Evolutionary conservation across 805 yeast species (phyloP), one percentile per base, ranked within the genome.

Genomic region (Zygoascus bituminiphila): DNA sequence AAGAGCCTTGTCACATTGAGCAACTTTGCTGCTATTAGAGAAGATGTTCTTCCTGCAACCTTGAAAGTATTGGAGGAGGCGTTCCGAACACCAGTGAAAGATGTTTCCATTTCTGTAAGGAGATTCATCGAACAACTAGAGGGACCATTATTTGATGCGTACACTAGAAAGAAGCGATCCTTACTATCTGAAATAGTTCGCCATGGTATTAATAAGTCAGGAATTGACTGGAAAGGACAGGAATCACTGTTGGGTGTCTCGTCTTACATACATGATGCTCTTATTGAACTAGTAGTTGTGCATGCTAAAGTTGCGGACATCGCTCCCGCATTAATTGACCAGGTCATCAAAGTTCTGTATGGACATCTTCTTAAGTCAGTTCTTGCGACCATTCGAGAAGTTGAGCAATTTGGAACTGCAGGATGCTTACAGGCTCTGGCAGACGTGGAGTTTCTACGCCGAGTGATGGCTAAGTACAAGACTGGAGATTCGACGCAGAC

Each of bases 371-470:
- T 57, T 26, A 62, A 61, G 49, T 56, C 63, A n/a, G 61, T 68
- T 51, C 66, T 66, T 58, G 71, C 65, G 49, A 64, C 50, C 35
- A 65, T 68, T 51, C 70, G 75, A 22, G 73, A 68, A 26, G 57
- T 76, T 6, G 78, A 76, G 26, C 59, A 62, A 12, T 67, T 77
- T 36, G 70, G 77, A 0, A 61, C 69, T 7, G 73, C 69, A 29
- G 81, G 80, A 1, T 60, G 74, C 38, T 62, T 74, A 47, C 84
- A 79, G 58, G 67, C 72, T 1, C 67, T 74, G 0, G 72, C 79
- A 2, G 84, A 79, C 55, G 57, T 78, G 23, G 78, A 76, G 56
- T 77, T 78, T 54, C 69, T 78, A 58, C 68, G 72, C 42, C 62
- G 56, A 35, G 60, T 61, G n/a, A 53, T 66, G 61, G 48, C 50